Evolutionary conservation across 495 filamentous ascomycete species (phyloP).

Genomic region (Xylaria castorea): DNA sequence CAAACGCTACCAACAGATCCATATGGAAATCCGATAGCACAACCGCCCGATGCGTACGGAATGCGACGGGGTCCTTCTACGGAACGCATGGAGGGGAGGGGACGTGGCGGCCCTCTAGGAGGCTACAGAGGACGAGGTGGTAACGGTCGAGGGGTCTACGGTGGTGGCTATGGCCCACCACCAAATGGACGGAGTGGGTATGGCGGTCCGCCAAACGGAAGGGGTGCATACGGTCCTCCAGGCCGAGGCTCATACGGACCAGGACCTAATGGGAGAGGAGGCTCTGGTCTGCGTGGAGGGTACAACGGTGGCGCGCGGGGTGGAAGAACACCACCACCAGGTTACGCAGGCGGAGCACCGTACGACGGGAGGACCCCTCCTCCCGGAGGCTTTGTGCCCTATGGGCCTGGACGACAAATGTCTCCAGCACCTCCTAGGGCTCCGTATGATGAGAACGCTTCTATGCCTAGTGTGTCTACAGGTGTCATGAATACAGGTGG

Average conservation of each 20-base stretch:
- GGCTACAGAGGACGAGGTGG: conserved; percentile 64
- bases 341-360: conserved; percentile 47
- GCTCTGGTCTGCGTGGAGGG: conserved; percentile 56
- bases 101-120: conserved; percentile 57
- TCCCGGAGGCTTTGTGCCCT: conserved; percentile 48
- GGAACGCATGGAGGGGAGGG: conserved; percentile 63
- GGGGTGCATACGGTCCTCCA: conserved; percentile 51
- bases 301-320: conserved; percentile 61
- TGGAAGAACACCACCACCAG: conserved; percentile 64
- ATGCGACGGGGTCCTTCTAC: conserved; percentile 67
- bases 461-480: conserved; percentile 40
- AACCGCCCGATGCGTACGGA: conserved; percentile 54
- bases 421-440: conserved; percentile 46
- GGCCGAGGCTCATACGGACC: conserved; percentile 48
- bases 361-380: conserved; percentile 59
- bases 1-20: conserved; percentile 64
- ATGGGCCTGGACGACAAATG: conserved; percentile 42
- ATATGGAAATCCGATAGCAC: conserved; percentile 67
- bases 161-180: conserved; percentile 39
- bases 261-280: conserved; percentile 31
- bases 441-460: conserved; percentile 45
- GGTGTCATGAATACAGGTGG: conserved; percentile 32
- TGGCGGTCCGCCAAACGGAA: conserved; percentile 37
- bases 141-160: conserved; percentile 62
- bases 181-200: conserved; percentile 53